Percentiles rank a stretch among this genome's conserved stretches.
These are phyloP conservation scores for Zygnema cylindricum DNA, from an alignment of 139 green algal genomes.

Conservation along the genomic window DNA sequence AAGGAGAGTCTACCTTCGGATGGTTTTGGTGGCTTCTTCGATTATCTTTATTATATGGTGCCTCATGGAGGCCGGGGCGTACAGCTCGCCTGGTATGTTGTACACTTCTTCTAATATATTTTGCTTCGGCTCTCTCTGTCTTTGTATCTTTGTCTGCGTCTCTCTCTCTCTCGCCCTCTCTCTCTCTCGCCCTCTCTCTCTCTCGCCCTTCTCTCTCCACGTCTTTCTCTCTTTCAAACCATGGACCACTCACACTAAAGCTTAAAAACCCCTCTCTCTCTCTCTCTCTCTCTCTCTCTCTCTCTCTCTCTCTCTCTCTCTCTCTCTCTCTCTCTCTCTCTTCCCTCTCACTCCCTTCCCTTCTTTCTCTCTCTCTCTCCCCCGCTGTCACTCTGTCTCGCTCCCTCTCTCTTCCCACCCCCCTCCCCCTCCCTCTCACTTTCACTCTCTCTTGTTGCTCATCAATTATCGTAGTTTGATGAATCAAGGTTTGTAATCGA, in stretches of 20 bases:
- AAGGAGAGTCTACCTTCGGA: not conserved
- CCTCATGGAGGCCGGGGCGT: not conserved
- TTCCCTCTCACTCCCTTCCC: conserved; percentile 48
- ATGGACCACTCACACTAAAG: no score
- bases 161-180: no score
- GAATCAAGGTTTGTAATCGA: no score
- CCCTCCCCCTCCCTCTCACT: not conserved
- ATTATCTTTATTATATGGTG: conserved; percentile 20
- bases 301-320: conserved; percentile 23
- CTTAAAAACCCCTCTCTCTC: conserved; percentile 21
- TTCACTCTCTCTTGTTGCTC: not conserved
- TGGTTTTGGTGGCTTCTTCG: not conserved
- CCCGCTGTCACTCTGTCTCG: conserved; percentile 17
- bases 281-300: conserved; percentile 28
- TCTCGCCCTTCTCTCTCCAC: not conserved
- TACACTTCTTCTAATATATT: not conserved
- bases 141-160: no score
- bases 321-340: conserved; percentile 49
- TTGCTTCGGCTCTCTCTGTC: not conserved
- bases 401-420: not conserved
- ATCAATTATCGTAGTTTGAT: no score
- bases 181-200: no score
- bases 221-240: not conserved
- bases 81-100: not conserved
- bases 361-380: conserved; percentile 34